Base-by-base conservation (phyloP, 1,284 basidiomycete species). In the Cryptococcus maquisensis region DNA sequence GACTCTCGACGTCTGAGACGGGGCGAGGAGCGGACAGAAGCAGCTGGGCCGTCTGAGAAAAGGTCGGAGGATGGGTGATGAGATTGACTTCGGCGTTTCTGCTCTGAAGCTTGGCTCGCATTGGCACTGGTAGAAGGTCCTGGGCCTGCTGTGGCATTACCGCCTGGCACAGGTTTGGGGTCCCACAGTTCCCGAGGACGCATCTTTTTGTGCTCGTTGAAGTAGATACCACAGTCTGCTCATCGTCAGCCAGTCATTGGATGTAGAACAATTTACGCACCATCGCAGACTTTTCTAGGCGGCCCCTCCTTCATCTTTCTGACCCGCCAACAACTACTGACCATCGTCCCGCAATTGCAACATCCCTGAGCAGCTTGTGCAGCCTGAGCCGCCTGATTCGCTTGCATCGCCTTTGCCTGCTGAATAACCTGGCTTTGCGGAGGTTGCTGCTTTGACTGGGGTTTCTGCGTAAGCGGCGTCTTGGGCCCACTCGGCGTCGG, bases 141-240 rank as follows among this genome's bases (percentile, higher is more conserved):
- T 21, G 38, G 44, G 24, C 44, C 44, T n/a, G 24, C 44, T 5
- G 44, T 46, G 13, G 23, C 39, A 49, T 37, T 54, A 51, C 49
- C 42, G 36, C 39, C 39, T 51, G 8, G 51, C 15, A n/a, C 18
- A 24, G 15, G 39, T 26, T 35, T 44, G 43, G n/a, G 50, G 28
- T 50, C 39, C 70, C 72, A 74, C 37, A 73, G 47, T 48, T 74
- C 72, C 18, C 60, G 60, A 13, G 73, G 73, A 16, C 73, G 66
- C 72, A 74, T 73, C 5, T 55, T 59, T 51, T 72, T 72, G 49
- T 72, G 61, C 46, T 72, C 62, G 57, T 75, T 75, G 50, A 69
- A 75, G 60, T 75, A 73, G 7, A 69, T 36, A 0, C 72, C 74
- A 39, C 74, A 75, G 12, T 66, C 70, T 74, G 54, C 6, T 3